A percentile compares a stretch with the other conserved stretches of the same genome.
These are phyloP conservation scores for Limnomonas spitsbergensis DNA, from an alignment of 139 green algal species.

Conservation along the genomic window DNA sequence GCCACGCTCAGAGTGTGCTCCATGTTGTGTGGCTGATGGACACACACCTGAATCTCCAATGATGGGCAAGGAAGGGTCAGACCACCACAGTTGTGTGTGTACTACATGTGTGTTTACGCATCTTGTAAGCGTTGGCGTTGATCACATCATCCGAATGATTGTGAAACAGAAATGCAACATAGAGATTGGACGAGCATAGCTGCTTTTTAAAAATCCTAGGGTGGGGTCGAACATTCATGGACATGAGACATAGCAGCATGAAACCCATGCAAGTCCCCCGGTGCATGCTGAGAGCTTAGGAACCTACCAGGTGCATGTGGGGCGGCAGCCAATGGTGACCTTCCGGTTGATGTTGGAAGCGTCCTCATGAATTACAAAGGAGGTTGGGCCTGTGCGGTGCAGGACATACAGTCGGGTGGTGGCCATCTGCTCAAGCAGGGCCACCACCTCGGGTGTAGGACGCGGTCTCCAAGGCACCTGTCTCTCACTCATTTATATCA, in stretches of 20 bases:
- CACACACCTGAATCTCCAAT: too few relatives aligned
- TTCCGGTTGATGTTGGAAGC: conserved; percentile 6
- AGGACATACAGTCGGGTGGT: not conserved
- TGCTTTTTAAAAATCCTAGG: too few relatives aligned
- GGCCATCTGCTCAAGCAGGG: not conserved
- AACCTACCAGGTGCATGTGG: not conserved
- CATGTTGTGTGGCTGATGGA: too few relatives aligned
- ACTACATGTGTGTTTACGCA: not conserved
- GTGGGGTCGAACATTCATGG: too few relatives aligned
- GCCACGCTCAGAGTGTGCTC: too few relatives aligned
- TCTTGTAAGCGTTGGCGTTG: not conserved
- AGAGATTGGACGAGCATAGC: too few relatives aligned
- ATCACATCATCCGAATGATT: not conserved
- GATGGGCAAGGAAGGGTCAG: too few relatives aligned
- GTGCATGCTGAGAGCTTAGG: too few relatives aligned
- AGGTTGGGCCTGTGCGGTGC: not conserved
- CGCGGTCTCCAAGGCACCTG: not conserved
- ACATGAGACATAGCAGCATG: too few relatives aligned
- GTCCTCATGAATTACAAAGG: conserved; percentile 8
- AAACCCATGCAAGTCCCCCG: too few relatives aligned
- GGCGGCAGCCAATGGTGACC: conserved; percentile 2
- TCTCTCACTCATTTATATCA: not conserved
- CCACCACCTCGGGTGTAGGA: not conserved
- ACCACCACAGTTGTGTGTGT: too few relatives aligned
- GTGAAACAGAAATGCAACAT: too few relatives aligned